Conservation (phyloP, 495 filamentous ascomycete species). For the Aspergillus olivimuriae region DNA sequence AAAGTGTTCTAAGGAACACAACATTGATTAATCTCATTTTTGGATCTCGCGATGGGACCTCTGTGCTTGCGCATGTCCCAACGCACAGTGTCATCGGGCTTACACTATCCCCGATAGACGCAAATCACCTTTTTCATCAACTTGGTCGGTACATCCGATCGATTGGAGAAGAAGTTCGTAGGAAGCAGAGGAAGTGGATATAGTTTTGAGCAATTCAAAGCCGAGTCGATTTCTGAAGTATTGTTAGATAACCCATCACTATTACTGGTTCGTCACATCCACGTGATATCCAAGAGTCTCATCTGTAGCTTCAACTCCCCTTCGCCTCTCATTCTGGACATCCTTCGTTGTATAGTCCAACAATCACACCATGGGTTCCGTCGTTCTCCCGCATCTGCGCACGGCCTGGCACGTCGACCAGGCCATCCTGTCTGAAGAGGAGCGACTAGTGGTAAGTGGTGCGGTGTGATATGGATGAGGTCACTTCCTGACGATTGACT, state of each 20-base stretch:
- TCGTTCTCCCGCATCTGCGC: conserved; percentile 85
- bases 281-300: conserved; percentile 2
- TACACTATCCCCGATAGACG: conserved; percentile 82
- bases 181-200: too few relatives aligned
- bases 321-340: not conserved
- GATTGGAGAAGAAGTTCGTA: conserved; percentile 53
- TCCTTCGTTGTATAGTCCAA: not conserved
- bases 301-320: not conserved
- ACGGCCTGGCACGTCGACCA: conserved; percentile 97
- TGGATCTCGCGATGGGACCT: conserved; percentile 48
- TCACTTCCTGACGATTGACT: not conserved
- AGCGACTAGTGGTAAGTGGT: conserved; percentile 72
- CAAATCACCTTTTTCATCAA: conserved; percentile 64
- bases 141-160: conserved; percentile 49
- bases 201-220: too few relatives aligned
- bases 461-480: not conserved
- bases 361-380: conserved; percentile 64
- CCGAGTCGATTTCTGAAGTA: too few relatives aligned
- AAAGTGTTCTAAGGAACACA: conserved; percentile 63
- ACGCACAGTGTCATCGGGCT: conserved; percentile 79
- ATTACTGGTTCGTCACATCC: too few relatives aligned
- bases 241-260: too few relatives aligned
- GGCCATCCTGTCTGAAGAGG: conserved; percentile 86
- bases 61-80: conserved; percentile 77
- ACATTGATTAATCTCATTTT: conserved; percentile 86